Evolutionary conservation across 2,329 filamentous ascomycete genomes (phyloP), one percentile per base, ranked within the genome.

Genomic region (Colletotrichum cereale): DNA sequence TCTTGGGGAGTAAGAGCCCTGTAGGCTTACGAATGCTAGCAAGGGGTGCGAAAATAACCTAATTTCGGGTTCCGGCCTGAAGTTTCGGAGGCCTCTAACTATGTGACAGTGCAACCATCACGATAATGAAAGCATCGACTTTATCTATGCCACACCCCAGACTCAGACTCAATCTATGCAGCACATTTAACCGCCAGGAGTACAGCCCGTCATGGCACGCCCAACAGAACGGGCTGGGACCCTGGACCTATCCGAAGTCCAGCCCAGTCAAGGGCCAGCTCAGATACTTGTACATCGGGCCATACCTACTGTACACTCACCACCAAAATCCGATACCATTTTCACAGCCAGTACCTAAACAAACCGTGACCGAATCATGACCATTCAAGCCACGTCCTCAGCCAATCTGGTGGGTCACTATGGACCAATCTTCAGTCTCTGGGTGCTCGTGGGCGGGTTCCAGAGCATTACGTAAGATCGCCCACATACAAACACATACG

Each of bases 341-440:
- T 29, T 55, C 48, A 48, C 31, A 56, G 44, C 31, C 40, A n/a
- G 38, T 62, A 31, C 29, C 48, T 14, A n/a, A 38, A 47, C 18
- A 26, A 16, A 52, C 36, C 5, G 31, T 62, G 44, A 50, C 34
- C 34, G 47, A 52, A 29, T 52, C 60, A 62, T 50, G 34, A 62
- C 34, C n/a, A 40, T 38, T 3, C 29, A n/a, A 36, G 47, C 24
- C 44, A n/a, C 44, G 7, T 18, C 31, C 11, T n/a, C 31, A 62
- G 40, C 38, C 14, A n/a, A 36, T 21, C 42, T 60, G 21, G 67
- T 21, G 48, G n/a, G 63, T 40, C 55, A 42, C 16, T 38, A 57
- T 31, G 42, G 18, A 62, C 69, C 69, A 72, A 64, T 64, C 58
- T 58, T 38, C 57, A 69, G 65, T 24, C 65, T 60, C 34, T 36